These are phyloP conservation scores for Cladophialophora exuberans DNA, from an alignment of 2,329 filamentous ascomycete genomes.

Conservation along the genomic window DNA sequence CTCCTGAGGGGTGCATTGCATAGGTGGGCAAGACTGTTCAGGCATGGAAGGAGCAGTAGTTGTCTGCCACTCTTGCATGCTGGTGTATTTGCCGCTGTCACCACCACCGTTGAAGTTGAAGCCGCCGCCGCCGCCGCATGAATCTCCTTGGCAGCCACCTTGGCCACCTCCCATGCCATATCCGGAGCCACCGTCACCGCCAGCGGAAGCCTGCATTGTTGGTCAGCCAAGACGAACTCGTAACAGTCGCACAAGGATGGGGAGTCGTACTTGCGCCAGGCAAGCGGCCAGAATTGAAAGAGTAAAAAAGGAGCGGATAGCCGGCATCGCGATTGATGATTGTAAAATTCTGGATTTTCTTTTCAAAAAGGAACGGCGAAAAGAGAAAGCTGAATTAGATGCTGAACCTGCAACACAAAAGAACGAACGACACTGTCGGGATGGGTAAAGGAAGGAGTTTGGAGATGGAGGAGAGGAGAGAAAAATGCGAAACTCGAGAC, in stretches of 20 bases:
- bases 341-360: constrained; percentile 11
- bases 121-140: constrained; percentile 2
- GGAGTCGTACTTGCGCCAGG: constrained; percentile 34
- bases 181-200: constrained; percentile 14
- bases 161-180: constrained; percentile 6
- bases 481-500: constrained; percentile 15
- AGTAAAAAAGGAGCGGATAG: constrained; percentile 29
- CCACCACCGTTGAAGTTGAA: constrained; percentile 7
- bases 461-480: constrained; percentile 18
- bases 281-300: constrained; percentile 30
- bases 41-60: constrained; percentile 9
- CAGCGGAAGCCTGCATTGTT: constrained; percentile 6
- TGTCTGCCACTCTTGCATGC: constrained; percentile 1
- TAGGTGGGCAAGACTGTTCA: constrained; percentile 9
- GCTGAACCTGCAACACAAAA: constrained; percentile 30
- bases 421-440: constrained; percentile 29
- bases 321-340: constrained; percentile 28
- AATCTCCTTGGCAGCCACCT: constrained; percentile 1
- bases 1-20: neutral
- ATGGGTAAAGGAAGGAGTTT: constrained; percentile 8
- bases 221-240: constrained; percentile 9
- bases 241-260: neutral
- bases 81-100: neutral
- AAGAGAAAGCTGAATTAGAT: constrained; percentile 21
- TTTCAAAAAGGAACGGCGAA: constrained; percentile 20